Percentiles rank a stretch among this genome's conserved stretches.
These are phyloP conservation scores for apple (Malus domestica) DNA, from an alignment of 306 rosid species.

Conservation along the genomic window ASM211411v1 NC_041804.1:13564001-13564500, in stretches of 20 bases:
- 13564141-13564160: not conserved
- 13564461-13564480: constrained; percentile 92
- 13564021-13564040: not conserved
- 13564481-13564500: constrained; percentile 76
- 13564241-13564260: constrained; percentile 41
- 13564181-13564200: not conserved
- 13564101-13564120: not conserved
- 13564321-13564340: constrained; percentile 56
- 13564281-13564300: constrained; percentile 69
- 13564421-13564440: not conserved
- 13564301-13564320: constrained; percentile 44
- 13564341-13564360: too few species aligned
- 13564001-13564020: not conserved
- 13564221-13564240: constrained; percentile 25
- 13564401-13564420: not conserved
- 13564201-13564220: not conserved
- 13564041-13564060: not conserved
- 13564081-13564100: not conserved
- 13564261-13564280: constrained; percentile 53
- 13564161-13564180: not conserved
- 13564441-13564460: constrained; percentile 37
- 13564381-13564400: not conserved
- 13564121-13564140: not conserved
- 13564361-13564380: too few species aligned
- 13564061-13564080: not conserved